Base-by-base conservation (phyloP, 148 eudicot genomes). In the Chenopodium formosanum region DNA sequence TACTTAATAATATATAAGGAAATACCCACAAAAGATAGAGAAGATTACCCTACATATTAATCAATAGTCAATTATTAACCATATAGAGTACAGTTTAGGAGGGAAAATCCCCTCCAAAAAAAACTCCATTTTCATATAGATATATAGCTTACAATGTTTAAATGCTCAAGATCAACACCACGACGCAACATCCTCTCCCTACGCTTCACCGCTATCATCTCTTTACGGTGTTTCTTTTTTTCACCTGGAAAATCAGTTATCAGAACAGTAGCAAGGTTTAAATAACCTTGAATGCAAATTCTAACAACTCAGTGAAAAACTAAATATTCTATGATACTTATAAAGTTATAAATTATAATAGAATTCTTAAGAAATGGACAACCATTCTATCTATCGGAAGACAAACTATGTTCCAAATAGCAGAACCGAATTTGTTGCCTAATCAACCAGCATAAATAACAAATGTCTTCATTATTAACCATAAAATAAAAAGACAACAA, bases 141-240 rank as follows among this genome's bases (percentile, higher is more conserved):
- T 40, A 40, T 5, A 40, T 6, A 40, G 75, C 86, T 91, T 91
- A 97, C 99, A 90, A 29, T 81, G 85, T 93, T 94, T 81, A 97
- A 91, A 80, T 90, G 83, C 87, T 91, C 91, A 80, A 93, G 94
- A 91, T 94, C 97, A 79, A 94, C 95, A 79, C 98, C 98, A 76
- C 96, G 96, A 48, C 50, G 80, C 37, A 89, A 60, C 98, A 97
- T 91, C 86, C 98, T 90, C 83, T 94, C 98, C 76, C 91, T 83
- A 37, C 98, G 95, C 90, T 92, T 94, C 56, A 66, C 78, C 76
- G 92, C 99, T 79, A 91, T 89, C 87, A 27, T 80, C 84, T 94
- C 99, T 84, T 92, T 91, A 34, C 94, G 93, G 67, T 88, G 92
- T 80, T 92, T 97, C 92, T 94, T 97, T 81, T 91, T 97, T 84